A percentile compares a stretch with the other conserved stretches of the same genome.
phyloP scores from a whole-genome alignment of 352 stramenopile species.

The Phytophthora pini region DNA sequence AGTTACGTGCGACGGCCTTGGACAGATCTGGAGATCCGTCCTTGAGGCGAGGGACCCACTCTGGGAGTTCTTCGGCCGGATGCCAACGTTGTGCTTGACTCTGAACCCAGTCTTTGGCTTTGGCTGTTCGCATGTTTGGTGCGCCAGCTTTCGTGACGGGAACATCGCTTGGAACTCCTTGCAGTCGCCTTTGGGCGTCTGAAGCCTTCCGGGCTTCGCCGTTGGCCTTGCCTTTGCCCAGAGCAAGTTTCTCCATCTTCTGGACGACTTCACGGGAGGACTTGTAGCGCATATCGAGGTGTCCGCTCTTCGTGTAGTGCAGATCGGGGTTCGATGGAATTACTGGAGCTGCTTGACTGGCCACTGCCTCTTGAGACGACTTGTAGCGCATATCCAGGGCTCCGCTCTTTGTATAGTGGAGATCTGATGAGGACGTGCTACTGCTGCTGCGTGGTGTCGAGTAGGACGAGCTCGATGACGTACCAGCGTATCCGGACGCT shows the following conservation, averaged over 20 bases:
- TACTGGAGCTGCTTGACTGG: conserved; percentile 2
- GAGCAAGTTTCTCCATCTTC: conserved; percentile 26
- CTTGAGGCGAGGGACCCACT: conserved; percentile 36
- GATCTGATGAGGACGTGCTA: conserved; percentile 1
- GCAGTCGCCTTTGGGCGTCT: not conserved
- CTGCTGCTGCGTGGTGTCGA: conserved; percentile 5
- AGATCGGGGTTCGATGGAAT: conserved; percentile 13
- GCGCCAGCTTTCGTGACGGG: conserved; percentile 33
- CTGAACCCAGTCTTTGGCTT: conserved; percentile 38
- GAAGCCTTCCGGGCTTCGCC: conserved; percentile 11
- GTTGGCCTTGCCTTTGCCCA: conserved; percentile 7
- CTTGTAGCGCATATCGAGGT: conserved; percentile 40
- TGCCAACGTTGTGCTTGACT: conserved; percentile 34
- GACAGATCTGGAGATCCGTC: conserved; percentile 42
- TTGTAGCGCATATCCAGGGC: conserved; percentile 33
- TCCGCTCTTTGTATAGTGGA: conserved; percentile 40
- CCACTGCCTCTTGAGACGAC: conserved; percentile 22
- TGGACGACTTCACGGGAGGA: conserved; percentile 26
- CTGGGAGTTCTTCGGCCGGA: conserved; percentile 22
- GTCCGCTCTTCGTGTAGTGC: conserved; percentile 34
- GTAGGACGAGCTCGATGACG: not conserved
- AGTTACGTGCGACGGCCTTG: conserved; percentile 31
- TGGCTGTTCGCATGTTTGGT: conserved; percentile 33
- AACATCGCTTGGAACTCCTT: conserved; percentile 20
- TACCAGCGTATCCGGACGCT: conserved; percentile 4